Conservation (phyloP, 2,329 filamentous ascomycete genomes). For the Nigrospora oryzae region DNA sequence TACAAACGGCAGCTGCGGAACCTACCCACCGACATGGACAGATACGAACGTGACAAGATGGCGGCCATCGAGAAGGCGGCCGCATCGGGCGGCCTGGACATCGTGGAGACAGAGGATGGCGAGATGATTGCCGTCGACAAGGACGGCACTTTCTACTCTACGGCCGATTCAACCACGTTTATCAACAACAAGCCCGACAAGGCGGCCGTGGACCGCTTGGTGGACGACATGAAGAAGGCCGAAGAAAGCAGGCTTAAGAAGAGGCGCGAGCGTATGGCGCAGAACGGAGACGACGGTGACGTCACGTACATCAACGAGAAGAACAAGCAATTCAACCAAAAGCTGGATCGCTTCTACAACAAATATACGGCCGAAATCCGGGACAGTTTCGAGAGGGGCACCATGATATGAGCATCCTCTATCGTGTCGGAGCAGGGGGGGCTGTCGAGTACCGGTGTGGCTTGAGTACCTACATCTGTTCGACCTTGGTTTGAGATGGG, state of each 20-base stretch:
- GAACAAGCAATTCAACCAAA: slow-evolving; percentile 99
- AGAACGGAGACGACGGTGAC: slow-evolving; percentile 78
- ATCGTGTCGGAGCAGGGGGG: no score
- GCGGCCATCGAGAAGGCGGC: slow-evolving; percentile 79
- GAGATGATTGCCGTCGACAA: slow-evolving; percentile 92
- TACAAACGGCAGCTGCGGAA: slow-evolving; percentile 87
- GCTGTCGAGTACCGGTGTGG: no score
- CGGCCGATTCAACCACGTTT: slow-evolving; percentile 73
- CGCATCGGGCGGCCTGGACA: slow-evolving; percentile 75
- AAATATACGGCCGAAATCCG: slow-evolving; percentile 96
- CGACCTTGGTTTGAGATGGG: background rate
- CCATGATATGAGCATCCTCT: slow-evolving; percentile 63
- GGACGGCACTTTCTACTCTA: slow-evolving; percentile 85
- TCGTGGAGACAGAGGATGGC: slow-evolving; percentile 90
- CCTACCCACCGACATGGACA: slow-evolving; percentile 67
- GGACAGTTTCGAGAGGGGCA: slow-evolving; percentile 95
- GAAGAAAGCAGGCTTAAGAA: slow-evolving; percentile 84
- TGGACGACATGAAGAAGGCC: slow-evolving; percentile 77
- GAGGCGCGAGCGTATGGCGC: slow-evolving; percentile 67
- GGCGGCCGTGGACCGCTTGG: slow-evolving; percentile 78
- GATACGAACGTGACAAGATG: slow-evolving; percentile 82
- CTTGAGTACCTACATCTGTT: background rate
- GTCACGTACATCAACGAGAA: slow-evolving; percentile 99
- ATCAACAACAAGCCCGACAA: slow-evolving; percentile 80
- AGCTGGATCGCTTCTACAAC: slow-evolving; percentile 92